Evolutionary conservation across 495 filamentous ascomycete species (phyloP), one percentile per base, ranked within the genome.

Genomic region (Astrothelium subdiscretum): DNA sequence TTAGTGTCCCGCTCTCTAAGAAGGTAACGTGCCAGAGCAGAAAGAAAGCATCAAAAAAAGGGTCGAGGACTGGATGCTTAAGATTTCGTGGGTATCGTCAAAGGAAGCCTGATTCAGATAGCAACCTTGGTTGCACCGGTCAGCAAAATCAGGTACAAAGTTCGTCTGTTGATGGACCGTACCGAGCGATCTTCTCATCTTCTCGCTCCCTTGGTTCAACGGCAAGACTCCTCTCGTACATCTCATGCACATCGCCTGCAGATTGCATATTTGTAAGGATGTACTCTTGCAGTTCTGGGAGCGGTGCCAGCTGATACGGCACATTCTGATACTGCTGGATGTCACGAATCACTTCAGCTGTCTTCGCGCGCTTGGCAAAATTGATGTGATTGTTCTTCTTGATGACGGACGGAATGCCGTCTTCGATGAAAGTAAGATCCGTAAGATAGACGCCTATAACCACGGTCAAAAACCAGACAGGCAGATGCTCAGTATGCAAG

Each of bases 311-410:
- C 5, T 89, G 85, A 69, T 98, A 98, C 29, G 91, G 91, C 20
- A 94, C 89, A 67, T 95, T 96, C 72, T 98, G 95, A 71, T 96
- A 97, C 72, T 96, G 91, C 74, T 97, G 95, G 63, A 98, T 97
- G 71, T 97, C 92, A 43, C 90, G 88, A 66, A 98, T 97, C 52
- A 97, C 94, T 71, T 96, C 94, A 27, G 94, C 95, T 18, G 94
- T 96, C 79, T 97, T 97, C 48, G 91, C 88, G 35, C 95, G 88
- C 79, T 98, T 97, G 70, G 89, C 90, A 74, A 97, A 98, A 77
- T 98, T 97, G 77, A 97, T 98, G 69, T 96, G 78, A 69, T 94
- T 87, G 22, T 91, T 92, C 70, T 92, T 92, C 73, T 96, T 97
- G 73, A 92, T 88, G 66, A 95, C 83, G 24, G 91, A 95, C 18